These are phyloP conservation scores for Aspergillus sp. DNA, from an alignment of 2,329 filamentous ascomycete genomes.

Conservation along the genomic window DNA sequence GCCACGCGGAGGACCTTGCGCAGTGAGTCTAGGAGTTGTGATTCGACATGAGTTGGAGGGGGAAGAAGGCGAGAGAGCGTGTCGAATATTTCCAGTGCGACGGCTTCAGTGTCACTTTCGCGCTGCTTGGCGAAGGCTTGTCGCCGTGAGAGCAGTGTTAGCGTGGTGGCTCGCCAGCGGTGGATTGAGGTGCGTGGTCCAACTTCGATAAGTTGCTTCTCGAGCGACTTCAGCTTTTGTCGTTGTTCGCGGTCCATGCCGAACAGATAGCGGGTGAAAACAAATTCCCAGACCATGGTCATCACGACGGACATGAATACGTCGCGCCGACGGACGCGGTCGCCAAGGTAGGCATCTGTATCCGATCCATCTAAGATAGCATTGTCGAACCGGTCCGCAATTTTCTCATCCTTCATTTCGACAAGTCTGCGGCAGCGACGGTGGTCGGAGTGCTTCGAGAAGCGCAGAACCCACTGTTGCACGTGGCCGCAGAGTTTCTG, in stretches of 20 bases:
- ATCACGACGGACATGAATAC: slow-evolving; percentile 99
- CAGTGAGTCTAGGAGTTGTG: slow-evolving; percentile 78
- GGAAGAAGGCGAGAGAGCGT: slow-evolving; percentile 82
- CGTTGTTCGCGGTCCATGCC: slow-evolving; percentile 98
- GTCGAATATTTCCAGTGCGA: slow-evolving; percentile 87
- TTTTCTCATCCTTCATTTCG: slow-evolving; percentile 87
- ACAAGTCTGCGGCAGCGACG: slow-evolving; percentile 78
- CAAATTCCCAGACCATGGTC: slow-evolving; percentile 99
- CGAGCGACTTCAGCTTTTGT: slow-evolving; percentile 93
- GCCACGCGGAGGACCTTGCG: slow-evolving; percentile 85
- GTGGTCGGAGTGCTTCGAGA: slow-evolving; percentile 96
- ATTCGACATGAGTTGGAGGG: slow-evolving; percentile 76
- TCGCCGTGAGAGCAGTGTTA: slow-evolving; percentile 81
- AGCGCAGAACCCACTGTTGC: slow-evolving; percentile 95
- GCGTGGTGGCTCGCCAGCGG: slow-evolving; percentile 93
- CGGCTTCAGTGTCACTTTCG: slow-evolving; percentile 87
- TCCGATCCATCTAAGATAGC: slow-evolving; percentile 91
- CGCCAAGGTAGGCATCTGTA: slow-evolving; percentile 81
- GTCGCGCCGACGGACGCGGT: slow-evolving; percentile 84
- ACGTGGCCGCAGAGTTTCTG: slow-evolving; percentile 94
- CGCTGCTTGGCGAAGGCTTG: slow-evolving; percentile 79
- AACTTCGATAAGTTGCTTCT: slow-evolving; percentile 87
- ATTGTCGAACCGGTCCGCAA: slow-evolving; percentile 92
- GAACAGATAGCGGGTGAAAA: slow-evolving; percentile 97
- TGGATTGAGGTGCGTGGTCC: slow-evolving; percentile 86